These are phyloP conservation scores for Umbelopsis sp. DNA, from an alignment of 192 early-diverging fungal genomes.

Conservation along the genomic window DNA sequence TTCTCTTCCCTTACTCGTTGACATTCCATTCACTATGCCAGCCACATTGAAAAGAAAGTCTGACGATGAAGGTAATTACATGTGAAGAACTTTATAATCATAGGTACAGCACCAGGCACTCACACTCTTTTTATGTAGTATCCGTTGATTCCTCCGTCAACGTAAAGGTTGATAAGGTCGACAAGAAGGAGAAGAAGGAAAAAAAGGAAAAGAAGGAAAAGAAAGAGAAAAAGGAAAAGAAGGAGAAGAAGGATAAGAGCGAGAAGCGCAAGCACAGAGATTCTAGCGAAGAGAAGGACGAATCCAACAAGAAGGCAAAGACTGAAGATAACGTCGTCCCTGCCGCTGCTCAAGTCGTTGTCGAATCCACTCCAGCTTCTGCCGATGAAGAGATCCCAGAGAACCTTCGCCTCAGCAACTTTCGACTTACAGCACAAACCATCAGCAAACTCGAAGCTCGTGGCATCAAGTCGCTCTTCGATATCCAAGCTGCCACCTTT, in stretches of 20 bases:
- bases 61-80: slow-evolving; percentile 8
- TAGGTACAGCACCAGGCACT: background rate
- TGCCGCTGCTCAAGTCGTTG: slow-evolving; percentile 34
- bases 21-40: slow-evolving; percentile 6
- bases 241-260: slow-evolving; percentile 41
- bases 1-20: slow-evolving; percentile 6
- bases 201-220: slow-evolving; percentile 51
- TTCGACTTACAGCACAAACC: slow-evolving; percentile 68
- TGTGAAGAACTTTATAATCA: background rate
- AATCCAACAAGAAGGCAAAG: slow-evolving; percentile 57
- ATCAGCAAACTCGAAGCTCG: slow-evolving; percentile 67
- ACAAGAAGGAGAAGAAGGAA: slow-evolving; percentile 48
- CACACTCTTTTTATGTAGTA: background rate
- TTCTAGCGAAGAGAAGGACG: slow-evolving; percentile 37
- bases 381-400: slow-evolving; percentile 56
- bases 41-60: slow-evolving; percentile 20
- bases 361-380: slow-evolving; percentile 30
- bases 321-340: slow-evolving; percentile 41
- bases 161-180: slow-evolving; percentile 52
- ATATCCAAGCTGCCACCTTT: slow-evolving; percentile 91
- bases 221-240: slow-evolving; percentile 43
- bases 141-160: slow-evolving; percentile 9
- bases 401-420: slow-evolving; percentile 58
- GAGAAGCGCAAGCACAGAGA: slow-evolving; percentile 43
- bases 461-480: slow-evolving; percentile 85